These are phyloP conservation scores for Apiospora koreana DNA, from an alignment of 2,329 filamentous ascomycete genomes.

Conservation along the genomic window DNA sequence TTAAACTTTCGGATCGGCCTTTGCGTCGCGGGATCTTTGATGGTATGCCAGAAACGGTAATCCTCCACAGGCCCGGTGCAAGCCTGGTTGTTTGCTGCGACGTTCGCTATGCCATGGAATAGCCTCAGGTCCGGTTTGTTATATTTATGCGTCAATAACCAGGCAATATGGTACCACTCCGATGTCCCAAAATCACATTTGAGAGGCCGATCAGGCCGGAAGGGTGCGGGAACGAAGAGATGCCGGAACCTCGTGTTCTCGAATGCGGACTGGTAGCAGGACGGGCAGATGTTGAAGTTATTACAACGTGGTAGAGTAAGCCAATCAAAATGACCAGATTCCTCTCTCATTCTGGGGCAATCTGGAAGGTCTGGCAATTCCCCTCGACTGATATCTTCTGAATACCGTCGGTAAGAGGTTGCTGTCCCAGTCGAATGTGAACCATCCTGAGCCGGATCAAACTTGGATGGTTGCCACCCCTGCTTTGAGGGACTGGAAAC, in stretches of 20 bases:
- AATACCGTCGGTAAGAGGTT: constrained; percentile 53
- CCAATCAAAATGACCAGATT: constrained; percentile 73
- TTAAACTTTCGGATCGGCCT: constrained; percentile 69
- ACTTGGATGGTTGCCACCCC: constrained; percentile 48
- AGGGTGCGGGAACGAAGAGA: constrained; percentile 63
- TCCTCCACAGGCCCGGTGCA: constrained; percentile 60
- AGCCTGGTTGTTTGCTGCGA: constrained; percentile 56
- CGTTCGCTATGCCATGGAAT: constrained; percentile 67
- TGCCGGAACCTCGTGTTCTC: constrained; percentile 66
- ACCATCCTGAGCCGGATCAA: constrained; percentile 41
- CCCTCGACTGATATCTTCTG: constrained; percentile 50
- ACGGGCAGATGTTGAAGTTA: constrained; percentile 79
- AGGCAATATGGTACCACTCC: constrained; percentile 83
- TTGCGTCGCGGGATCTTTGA: constrained; percentile 68
- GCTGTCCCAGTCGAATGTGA: constrained; percentile 40
- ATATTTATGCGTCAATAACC: constrained; percentile 76
- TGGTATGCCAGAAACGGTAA: constrained; percentile 71
- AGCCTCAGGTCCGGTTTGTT: constrained; percentile 65
- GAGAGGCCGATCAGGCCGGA: constrained; percentile 59
- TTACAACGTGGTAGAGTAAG: constrained; percentile 71
- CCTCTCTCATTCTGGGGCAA: constrained; percentile 67
- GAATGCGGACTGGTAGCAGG: constrained; percentile 74
- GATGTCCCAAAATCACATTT: constrained; percentile 77
- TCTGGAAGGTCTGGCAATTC: constrained; percentile 56
- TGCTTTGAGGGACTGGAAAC: constrained; percentile 27